Percentiles rank a stretch among this genome's conserved stretches.
These are phyloP conservation scores for Magnusiomyces suaveolens DNA, from an alignment of 1,139 yeast genomes.

Conservation along the genomic window DNA sequence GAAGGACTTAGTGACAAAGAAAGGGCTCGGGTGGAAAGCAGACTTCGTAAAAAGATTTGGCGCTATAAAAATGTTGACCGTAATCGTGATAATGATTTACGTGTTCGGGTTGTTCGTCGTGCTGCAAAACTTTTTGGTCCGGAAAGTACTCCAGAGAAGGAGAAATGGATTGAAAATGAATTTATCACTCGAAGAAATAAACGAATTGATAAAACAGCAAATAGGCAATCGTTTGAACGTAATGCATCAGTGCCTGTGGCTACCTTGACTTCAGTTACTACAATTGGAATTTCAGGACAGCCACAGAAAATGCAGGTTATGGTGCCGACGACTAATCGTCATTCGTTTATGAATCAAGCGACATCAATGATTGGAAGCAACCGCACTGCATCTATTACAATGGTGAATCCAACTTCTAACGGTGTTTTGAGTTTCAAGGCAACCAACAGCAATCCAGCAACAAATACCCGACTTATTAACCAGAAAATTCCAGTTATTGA, in stretches of 20 bases:
- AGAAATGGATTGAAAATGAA: slow-evolving; percentile 70
- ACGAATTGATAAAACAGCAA: slow-evolving; percentile 34
- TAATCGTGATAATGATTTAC: slow-evolving; percentile 78
- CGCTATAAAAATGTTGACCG: slow-evolving; percentile 71
- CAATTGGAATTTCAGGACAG: background rate
- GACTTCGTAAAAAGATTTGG: slow-evolving; percentile 88
- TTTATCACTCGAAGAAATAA: slow-evolving; percentile 55
- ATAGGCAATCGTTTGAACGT: background rate
- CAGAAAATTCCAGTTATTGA: background rate
- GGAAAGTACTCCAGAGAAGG: slow-evolving; percentile 45
- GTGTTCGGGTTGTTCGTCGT: slow-evolving; percentile 64
- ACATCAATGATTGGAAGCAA: background rate
- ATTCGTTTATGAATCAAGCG: background rate
- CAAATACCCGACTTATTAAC: background rate
- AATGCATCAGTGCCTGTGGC: background rate
- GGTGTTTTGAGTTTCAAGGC: background rate
- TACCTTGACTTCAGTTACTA: background rate
- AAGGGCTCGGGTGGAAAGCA: slow-evolving; percentile 55
- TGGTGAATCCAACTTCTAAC: background rate
- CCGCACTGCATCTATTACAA: background rate
- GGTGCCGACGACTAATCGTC: background rate
- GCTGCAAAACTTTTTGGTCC: slow-evolving; percentile 63
- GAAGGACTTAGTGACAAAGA: slow-evolving; percentile 32
- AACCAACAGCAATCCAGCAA: background rate
- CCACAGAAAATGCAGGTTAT: background rate